These are phyloP conservation scores for Gyrodon lividus DNA, from an alignment of 768 basidiomycete species.

Conservation along the genomic window DNA sequence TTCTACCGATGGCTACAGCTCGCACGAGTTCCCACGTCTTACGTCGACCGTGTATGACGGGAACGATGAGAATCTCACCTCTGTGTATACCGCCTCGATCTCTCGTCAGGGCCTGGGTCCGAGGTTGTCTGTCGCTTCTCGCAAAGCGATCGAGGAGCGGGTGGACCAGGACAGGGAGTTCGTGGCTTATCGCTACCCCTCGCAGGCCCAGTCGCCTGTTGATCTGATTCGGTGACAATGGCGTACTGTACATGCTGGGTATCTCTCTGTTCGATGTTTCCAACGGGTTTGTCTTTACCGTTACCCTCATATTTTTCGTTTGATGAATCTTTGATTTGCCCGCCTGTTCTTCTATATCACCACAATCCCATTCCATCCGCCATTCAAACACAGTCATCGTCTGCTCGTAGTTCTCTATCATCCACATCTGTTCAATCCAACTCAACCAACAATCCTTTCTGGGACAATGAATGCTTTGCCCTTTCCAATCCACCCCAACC, in stretches of 20 bases:
- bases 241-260: background rate
- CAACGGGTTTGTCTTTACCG: conserved; percentile 1
- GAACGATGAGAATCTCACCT: conserved; percentile 47
- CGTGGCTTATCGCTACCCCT: conserved; percentile 85
- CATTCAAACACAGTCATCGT: conserved; percentile 17
- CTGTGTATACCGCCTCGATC: conserved; percentile 48
- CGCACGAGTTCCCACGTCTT: conserved; percentile 51
- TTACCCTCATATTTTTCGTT: conserved; percentile 4
- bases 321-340: conserved; percentile 2
- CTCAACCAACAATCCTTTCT: conserved; percentile 22
- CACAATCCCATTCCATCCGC: conserved; percentile 10
- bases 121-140: conserved; percentile 62
- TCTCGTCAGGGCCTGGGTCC: conserved; percentile 53
- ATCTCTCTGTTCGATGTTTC: conserved; percentile 1
- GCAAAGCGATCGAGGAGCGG: conserved; percentile 72
- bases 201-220: conserved; percentile 60
- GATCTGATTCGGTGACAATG: conserved; percentile 52
- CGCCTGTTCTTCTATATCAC: conserved; percentile 13
- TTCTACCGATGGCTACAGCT: conserved; percentile 24
- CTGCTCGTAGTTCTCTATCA: conserved; percentile 14
- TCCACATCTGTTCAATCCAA: conserved; percentile 15
- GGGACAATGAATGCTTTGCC: conserved; percentile 25
- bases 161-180: conserved; percentile 87
- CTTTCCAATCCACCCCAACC: conserved; percentile 7
- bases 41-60: conserved; percentile 43